Base-by-base conservation (phyloP, 2,329 filamentous ascomycete species). In the Thielaviopsis populi region DNA sequence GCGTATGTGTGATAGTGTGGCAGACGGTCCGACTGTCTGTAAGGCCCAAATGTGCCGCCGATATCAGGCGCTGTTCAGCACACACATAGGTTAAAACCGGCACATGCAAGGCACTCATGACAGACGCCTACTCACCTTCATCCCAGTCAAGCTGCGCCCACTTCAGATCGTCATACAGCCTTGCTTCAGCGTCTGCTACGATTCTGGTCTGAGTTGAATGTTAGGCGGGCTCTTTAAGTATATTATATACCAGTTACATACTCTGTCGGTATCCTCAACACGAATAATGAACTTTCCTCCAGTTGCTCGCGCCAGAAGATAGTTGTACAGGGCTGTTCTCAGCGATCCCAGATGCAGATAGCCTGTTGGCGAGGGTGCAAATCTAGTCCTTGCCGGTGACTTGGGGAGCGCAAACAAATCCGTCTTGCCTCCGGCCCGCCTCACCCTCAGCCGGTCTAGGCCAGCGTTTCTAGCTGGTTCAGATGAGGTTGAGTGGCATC, bases 121-220 rank as follows among this genome's bases (percentile, higher is more conserved):
- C 24, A 11, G 27, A 27, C 48, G 46, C 69, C 30, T 37, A 62
- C 59, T 17, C 56, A 86, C 86, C 91, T 83, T 99, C 95, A 74
- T 96, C 91, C 92, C 92, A 99, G 62, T 86, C 77, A 40, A 99
- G 76, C 0, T 91, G 91, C 19, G 91, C 88, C 94, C 94, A 99
- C 75, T 80, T 79, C 63, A 99, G 75, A 71, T 97, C 92, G 65
- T 87, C 77, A 68, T 87, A 88, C 2, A 99, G 75, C 63, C 85
- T 82, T 66, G 85, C 74, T 72, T 96, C 91, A 1, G 94, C 91
- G 71, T 87, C 91, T 0, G 79, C 75, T 3, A 97, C 84, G 8
- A 92, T 86, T 66, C 94, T 84, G 76, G 87, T 89, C 88, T 94
- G 65, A n/a, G 33, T 13, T 30, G 24, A 50, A 27, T 17, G 40